Conservation (phyloP, 2,329 filamentous ascomycete genomes). For the Alternaria incomplexa region DNA sequence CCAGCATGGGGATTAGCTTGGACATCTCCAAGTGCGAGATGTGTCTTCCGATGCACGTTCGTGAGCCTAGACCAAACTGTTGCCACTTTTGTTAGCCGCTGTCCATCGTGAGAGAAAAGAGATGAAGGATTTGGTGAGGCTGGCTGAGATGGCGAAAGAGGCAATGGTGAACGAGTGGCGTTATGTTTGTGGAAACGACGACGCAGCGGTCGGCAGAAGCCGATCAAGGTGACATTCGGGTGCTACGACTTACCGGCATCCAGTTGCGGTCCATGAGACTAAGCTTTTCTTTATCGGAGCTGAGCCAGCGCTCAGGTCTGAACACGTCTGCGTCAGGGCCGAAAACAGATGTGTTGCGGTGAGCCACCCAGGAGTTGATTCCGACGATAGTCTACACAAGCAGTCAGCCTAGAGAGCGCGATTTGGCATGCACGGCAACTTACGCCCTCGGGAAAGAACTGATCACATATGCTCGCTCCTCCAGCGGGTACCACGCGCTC, state of each 20-base stretch:
- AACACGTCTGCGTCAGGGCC: slow-evolving; percentile 24
- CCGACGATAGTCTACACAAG: slow-evolving; percentile 22
- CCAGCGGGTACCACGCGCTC: slow-evolving; percentile 27
- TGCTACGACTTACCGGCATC: slow-evolving; percentile 20
- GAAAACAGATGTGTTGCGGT: slow-evolving; percentile 20
- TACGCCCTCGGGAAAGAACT: slow-evolving; percentile 25
- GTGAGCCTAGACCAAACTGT: slow-evolving; percentile 23
- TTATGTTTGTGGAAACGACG: not conserved
- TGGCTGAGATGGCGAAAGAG: not conserved
- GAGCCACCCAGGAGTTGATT: slow-evolving; percentile 28
- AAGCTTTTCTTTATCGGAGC: slow-evolving; percentile 14
- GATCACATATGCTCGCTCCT: slow-evolving; percentile 19
- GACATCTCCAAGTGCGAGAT: slow-evolving; percentile 17
- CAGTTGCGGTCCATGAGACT: slow-evolving; percentile 24
- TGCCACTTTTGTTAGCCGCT: not conserved
- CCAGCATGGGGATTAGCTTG: slow-evolving; percentile 14
- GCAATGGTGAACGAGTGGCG: not conserved
- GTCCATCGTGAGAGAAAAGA: not conserved
- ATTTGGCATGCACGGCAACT: not conserved
- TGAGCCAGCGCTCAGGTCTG: slow-evolving; percentile 29
- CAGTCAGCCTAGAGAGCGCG: not conserved
- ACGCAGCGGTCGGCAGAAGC: not conserved
- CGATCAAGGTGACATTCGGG: not conserved
- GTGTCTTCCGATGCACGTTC: slow-evolving; percentile 27
- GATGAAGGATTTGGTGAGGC: not conserved